Evolutionary conservation across 352 stramenopile genomes (phyloP), one percentile per base, ranked within the genome.

Genomic region (Pythium brachiatum): DNA sequence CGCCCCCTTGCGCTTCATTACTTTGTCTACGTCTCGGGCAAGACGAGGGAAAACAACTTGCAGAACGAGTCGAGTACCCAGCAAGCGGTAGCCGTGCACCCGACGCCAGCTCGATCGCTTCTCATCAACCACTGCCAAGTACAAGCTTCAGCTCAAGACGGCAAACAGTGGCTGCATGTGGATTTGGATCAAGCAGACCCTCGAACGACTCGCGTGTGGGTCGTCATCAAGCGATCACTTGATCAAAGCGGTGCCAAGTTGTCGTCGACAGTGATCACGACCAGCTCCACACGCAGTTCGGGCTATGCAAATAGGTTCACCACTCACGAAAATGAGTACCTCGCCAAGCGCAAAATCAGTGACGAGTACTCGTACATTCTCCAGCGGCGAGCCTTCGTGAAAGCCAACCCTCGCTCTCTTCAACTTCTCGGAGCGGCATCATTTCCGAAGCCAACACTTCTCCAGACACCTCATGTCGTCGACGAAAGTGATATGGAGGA

Each of bases 341-440:
- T 86, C 44, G 77, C 77, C 55, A 82, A 77, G 57, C 77, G 77
- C 27, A 83, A 79, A 47, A 83, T 92, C 21, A 81, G 79, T 53
- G 83, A 90, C 50, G 83, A 92, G 51, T 85, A 88, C 61, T 58
- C 73, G 11, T 92, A 92, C 55, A 87, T 90, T 62, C 70, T 90
- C 23, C 73, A 82, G 36, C 76, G 83, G 15, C 75, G 79, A 11
- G 69, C 72, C 5, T 76, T 61, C 34, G 61, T 68, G 2, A 29
- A 73, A 27, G 53, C 65, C 4, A 51, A 76, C 36, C 64, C 71
- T 16, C 2, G 16, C 0, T 69, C 51, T 44, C 58, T 46, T 2
- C 38, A 36, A 32, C 70, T 54, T 12, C 29, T 80, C n/a, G 75
- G 79, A 29, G 62, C 68, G 1, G 74, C 70, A 5, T 75, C 67